Conservation (phyloP, 2,329 filamentous ascomycete species). For the Aurifilum marmelostoma region DNA sequence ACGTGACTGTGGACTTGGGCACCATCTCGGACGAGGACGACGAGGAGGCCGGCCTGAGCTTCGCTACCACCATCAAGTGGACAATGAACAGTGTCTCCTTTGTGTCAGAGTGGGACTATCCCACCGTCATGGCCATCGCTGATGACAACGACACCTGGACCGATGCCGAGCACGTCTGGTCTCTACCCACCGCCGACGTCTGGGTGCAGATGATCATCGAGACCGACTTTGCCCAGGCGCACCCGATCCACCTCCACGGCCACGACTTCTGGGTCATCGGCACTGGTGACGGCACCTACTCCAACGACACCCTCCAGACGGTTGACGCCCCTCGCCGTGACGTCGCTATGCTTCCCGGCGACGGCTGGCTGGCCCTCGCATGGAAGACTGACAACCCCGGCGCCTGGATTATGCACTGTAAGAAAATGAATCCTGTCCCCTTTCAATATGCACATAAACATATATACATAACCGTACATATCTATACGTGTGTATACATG, state of each 20-base stretch:
- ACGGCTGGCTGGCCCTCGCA: conserved; percentile 20
- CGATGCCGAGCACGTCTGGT: conserved; percentile 13
- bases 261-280: conserved; percentile 21
- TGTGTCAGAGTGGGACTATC: conserved; percentile 21
- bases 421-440: no score
- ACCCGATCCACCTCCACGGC: conserved; percentile 23
- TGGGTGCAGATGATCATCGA: conserved; percentile 20
- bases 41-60: conserved; percentile 10
- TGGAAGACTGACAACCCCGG: conserved; percentile 25
- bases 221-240: conserved; percentile 14
- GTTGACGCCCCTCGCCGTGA: conserved; percentile 19
- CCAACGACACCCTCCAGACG: background rate
- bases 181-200: conserved; percentile 12
- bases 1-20: conserved; percentile 19
- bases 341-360: conserved; percentile 19
- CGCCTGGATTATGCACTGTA: conserved; percentile 19
- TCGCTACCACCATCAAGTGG: conserved; percentile 18
- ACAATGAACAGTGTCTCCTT: conserved; percentile 20
- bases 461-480: no score
- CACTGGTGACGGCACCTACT: conserved; percentile 3
- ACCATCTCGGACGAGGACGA: conserved; percentile 3
- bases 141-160: conserved; percentile 20
- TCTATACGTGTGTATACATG: no score
- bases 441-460: no score
- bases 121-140: conserved; percentile 11